A percentile compares a stretch with the other conserved stretches of the same genome.
These are phyloP conservation scores for Danielia reshetovae DNA, from an alignment of 805 yeast species.

Conservation along the genomic window DNA sequence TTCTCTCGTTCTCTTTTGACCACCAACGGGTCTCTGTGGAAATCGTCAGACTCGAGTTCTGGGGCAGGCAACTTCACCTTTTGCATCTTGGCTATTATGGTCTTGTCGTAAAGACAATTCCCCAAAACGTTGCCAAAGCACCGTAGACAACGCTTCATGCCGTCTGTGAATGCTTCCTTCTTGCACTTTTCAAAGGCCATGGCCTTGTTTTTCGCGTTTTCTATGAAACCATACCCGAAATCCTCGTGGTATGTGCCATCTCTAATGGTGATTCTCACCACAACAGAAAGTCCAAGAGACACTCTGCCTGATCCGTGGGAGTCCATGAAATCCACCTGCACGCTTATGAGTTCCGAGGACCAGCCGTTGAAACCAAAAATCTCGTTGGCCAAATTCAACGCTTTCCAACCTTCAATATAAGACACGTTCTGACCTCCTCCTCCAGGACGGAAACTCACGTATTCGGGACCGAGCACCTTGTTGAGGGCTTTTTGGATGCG, in stretches of 20 bases:
- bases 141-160: conserved; percentile 70
- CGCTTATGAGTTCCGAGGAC: conserved; percentile 65
- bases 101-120: conserved; percentile 78
- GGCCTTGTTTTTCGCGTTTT: conserved; percentile 64
- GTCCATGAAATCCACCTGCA: conserved; percentile 69
- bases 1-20: conserved; percentile 25
- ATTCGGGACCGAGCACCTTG: conserved; percentile 66
- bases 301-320: conserved; percentile 48
- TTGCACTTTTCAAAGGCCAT: conserved; percentile 77
- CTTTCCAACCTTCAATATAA: conserved; percentile 82
- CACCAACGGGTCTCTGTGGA: conserved; percentile 35
- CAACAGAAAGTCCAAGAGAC: conserved; percentile 66
- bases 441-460: conserved; percentile 69
- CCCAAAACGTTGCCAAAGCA: conserved; percentile 80
- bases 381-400: conserved; percentile 72
- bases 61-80: conserved; percentile 32
- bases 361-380: conserved; percentile 84
- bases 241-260: conserved; percentile 84
- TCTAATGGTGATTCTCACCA: conserved; percentile 65
- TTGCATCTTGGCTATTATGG: conserved; percentile 50
- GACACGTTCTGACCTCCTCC: conserved; percentile 68
- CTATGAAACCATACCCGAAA: conserved; percentile 70
- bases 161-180: conserved; percentile 85
- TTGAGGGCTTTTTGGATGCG: conserved; percentile 32
- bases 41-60: conserved; percentile 29